Evolutionary conservation across 345 rosid genomes (phyloP).

Genomic region (Murraya paniculata): DNA sequence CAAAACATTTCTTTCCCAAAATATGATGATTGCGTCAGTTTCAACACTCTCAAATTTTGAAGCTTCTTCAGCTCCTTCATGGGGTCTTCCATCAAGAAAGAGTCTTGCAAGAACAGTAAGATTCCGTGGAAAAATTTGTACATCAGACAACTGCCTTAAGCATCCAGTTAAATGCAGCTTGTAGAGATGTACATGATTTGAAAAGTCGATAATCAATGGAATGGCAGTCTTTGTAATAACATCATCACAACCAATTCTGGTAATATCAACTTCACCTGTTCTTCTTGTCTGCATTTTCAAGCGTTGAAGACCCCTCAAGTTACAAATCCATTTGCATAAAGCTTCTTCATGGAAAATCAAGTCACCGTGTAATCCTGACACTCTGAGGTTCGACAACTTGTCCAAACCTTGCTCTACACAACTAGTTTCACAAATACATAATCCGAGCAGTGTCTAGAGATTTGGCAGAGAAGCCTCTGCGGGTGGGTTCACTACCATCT

Average conservation of each 20-base stretch:
- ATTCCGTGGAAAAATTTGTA: slow-evolving; percentile 13
- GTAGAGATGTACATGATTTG: background rate
- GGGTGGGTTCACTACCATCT: slow-evolving; percentile 8
- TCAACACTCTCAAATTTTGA: slow-evolving; percentile 16
- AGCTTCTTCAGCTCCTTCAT: slow-evolving; percentile 13
- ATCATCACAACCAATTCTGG: background rate
- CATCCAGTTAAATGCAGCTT: slow-evolving; percentile 8
- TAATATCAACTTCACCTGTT: background rate
- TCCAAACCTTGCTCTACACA: background rate
- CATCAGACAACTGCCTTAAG: background rate
- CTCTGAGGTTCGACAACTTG: slow-evolving; percentile 7
- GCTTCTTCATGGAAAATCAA: slow-evolving; percentile 17
- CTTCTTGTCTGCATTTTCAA: slow-evolving; percentile 12
- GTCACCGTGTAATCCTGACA: background rate
- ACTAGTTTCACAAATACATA: background rate
- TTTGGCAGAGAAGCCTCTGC: background rate
- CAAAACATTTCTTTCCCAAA: slow-evolving; percentile 21
- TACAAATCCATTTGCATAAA: slow-evolving; percentile 12
- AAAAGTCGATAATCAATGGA: background rate
- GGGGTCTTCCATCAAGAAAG: slow-evolving; percentile 17
- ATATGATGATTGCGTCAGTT: background rate
- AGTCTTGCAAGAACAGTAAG: slow-evolving; percentile 5
- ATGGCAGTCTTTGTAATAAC: background rate
- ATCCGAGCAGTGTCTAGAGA: slow-evolving; percentile 10
- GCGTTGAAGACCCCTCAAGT: slow-evolving; percentile 6